Evolutionary conservation across 495 filamentous ascomycete species (phyloP), one percentile per base, ranked within the genome.

Genomic region (Xylaria cubensis): DNA sequence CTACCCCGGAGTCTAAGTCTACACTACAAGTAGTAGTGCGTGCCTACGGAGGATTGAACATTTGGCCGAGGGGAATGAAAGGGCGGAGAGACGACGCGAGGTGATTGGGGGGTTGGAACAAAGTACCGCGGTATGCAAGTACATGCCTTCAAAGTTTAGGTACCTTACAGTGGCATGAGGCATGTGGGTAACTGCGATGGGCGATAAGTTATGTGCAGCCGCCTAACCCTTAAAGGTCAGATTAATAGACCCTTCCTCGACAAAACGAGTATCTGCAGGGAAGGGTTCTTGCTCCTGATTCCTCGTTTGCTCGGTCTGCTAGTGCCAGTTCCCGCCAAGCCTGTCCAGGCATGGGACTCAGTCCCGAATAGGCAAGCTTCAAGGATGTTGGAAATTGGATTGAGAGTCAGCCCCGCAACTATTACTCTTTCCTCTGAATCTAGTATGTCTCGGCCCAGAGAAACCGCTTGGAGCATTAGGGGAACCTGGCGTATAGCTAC

Each of bases 361-460:
- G n/a, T 15, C 32, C 69, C 1, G 32, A 71, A 71, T 7, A 59
- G 62, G 69, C n/a, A 71, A 71, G 21, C 50, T 15, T 59, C 61
- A 58, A 32, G 69, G 69, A 36, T 65, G 3, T 0, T 21, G 48
- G 69, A 71, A 66, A 71, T 71, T 71, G 44, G 69, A 58, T 34
- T 15, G 24, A 29, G 12, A 29, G 34, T 36, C 32, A 26, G 68
- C 9, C 48, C 58, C 68, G 53, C 26, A 5, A 17, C 58, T 39
- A 44, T 64, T 44, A 19, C 12, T 42, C 61, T 34, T 44, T 63
- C 59, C 17, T 15, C 42, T 44, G 36, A 46, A 29, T 15, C 39
- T 70, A 15, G n/a, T 21, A 10, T 17, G 15, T 62, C 24, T 50
- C 26, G 67, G 56, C 21, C 19, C 26, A 17, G 39, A 39, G 53